Evolutionary conservation across 345 rosid species (phyloP), one percentile per base, ranked within the genome.

Genomic region (Citrus sp.): DNA sequence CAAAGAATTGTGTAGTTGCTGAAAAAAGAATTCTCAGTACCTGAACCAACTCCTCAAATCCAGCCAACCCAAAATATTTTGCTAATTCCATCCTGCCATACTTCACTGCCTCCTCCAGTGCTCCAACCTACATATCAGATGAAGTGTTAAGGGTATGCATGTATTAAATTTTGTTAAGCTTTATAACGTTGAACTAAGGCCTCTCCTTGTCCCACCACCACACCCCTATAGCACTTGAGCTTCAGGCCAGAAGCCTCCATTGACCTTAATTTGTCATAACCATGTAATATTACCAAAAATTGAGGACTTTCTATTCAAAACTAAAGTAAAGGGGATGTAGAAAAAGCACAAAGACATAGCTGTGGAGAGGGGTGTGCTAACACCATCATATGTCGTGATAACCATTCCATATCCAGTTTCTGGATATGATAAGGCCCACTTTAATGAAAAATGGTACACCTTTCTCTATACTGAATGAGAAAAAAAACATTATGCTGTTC

Each of bases 71-170:
- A 67, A 92, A 88, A 85, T 85, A 96, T 82, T 89, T 94, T 38
- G 88, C 87, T 81, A 96, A 81, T 79, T 91, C 92, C 67, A 73
- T 80, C 86, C 95, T 89, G 76, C 98, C 99, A 87, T 88, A 91
- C 56, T 82, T 86, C 51, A 94, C 95, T 67, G 94, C 97, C 80
- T 89, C 94, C 83, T 86, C 97, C 46, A 96, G 88, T 74, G 84
- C 87, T 78, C 98, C 98, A 66, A 79, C 92, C 99, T 96, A 78
- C 69, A 84, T 72, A 63, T 59, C 22, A 67, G 32, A 68, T 18
- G 5, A 77, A 37, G 37, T 10, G 35, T 19, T 3, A 2, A 40
- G 46, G 49, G 28, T 49, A 30, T 3, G 60, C 19, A 55, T 14
- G 25, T 69, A 40, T 54, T 32, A 21, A 24, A 4, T 25, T 7